Evolutionary conservation across 805 yeast genomes (phyloP).

Genomic region (Gaillardinia entomophila): DNA sequence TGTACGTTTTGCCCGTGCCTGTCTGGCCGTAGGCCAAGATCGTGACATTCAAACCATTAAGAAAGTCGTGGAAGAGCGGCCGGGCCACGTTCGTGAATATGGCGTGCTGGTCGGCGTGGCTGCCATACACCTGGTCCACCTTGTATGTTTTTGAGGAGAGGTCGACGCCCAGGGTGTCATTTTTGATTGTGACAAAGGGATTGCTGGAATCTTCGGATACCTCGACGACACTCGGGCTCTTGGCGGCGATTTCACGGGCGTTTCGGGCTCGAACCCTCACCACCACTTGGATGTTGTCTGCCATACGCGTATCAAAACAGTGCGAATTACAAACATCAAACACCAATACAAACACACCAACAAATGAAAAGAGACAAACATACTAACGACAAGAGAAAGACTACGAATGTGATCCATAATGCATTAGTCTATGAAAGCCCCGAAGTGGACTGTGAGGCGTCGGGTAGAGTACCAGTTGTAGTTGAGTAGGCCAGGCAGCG

Average conservation of each 20-base stretch:
- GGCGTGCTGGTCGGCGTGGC: slow-evolving; percentile 66
- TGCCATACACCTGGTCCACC: slow-evolving; percentile 79
- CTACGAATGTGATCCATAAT: no score
- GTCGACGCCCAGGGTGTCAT: slow-evolving; percentile 10
- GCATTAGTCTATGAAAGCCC: no score
- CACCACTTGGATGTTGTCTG: slow-evolving; percentile 43
- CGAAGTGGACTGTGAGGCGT: no score
- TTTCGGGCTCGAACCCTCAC: slow-evolving; percentile 52
- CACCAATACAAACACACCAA: no score
- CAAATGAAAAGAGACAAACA: no score
- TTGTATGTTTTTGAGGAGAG: slow-evolving; percentile 47
- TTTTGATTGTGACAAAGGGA: slow-evolving; percentile 15
- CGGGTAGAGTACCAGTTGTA: no score
- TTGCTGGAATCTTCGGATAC: slow-evolving; percentile 30
- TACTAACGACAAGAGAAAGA: no score
- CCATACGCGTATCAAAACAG: no score
- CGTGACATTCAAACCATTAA: slow-evolving; percentile 61
- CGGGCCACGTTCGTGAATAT: slow-evolving; percentile 65
- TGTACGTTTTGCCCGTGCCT: slow-evolving; percentile 82
- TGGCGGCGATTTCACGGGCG: slow-evolving; percentile 36
- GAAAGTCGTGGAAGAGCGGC: slow-evolving; percentile 66
- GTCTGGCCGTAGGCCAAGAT: slow-evolving; percentile 80
- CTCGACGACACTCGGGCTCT: slow-evolving; percentile 43
- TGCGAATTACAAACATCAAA: no score
- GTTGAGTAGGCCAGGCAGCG: no score